Evolutionary conservation across 805 yeast genomes (phyloP).

Genomic region (Kregervanrija delftensis): DNA sequence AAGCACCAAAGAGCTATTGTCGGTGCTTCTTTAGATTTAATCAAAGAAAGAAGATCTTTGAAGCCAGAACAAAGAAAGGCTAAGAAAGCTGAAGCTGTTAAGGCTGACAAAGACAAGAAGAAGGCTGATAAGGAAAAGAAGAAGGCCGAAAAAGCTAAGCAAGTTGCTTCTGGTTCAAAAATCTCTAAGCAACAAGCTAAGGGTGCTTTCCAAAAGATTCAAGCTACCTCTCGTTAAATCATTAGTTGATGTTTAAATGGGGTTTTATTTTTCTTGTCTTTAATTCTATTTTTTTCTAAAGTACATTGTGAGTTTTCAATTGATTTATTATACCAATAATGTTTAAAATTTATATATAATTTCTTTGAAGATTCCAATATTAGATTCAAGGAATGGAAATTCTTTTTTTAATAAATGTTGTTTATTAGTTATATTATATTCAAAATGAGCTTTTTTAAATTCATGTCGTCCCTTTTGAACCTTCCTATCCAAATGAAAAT

Average conservation of each 20-base stretch:
- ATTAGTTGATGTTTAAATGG: too few species aligned
- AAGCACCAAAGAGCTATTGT: constrained; percentile 99
- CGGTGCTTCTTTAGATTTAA: constrained; percentile 98
- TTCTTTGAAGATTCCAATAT: too few species aligned
- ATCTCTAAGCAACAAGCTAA: constrained; percentile 94
- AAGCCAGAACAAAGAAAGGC: constrained; percentile 98
- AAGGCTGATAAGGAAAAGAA: constrained; percentile 89
- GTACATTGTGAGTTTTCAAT: too few species aligned
- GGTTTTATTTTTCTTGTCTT: constrained; percentile 7
- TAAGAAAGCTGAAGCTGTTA: constrained; percentile 85
- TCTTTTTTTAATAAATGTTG: too few species aligned
- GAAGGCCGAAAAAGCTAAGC: constrained; percentile 87
- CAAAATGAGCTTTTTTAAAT: too few species aligned
- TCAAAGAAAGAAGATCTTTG: constrained; percentile 93
- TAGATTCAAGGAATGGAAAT: too few species aligned
- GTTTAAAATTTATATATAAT: background rate
- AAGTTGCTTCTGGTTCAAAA: constrained; percentile 72
- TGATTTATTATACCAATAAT: background rate
- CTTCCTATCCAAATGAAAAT: too few species aligned
- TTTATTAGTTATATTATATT: background rate
- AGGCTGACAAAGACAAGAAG: constrained; percentile 80
- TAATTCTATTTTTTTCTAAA: background rate
- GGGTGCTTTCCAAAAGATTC: constrained; percentile 97
- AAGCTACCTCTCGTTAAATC: constrained; percentile 89
- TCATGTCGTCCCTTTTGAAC: too few species aligned